These are phyloP conservation scores for Penicillium verhagenii DNA, from an alignment of 495 filamentous ascomycete species.

Conservation along the genomic window DNA sequence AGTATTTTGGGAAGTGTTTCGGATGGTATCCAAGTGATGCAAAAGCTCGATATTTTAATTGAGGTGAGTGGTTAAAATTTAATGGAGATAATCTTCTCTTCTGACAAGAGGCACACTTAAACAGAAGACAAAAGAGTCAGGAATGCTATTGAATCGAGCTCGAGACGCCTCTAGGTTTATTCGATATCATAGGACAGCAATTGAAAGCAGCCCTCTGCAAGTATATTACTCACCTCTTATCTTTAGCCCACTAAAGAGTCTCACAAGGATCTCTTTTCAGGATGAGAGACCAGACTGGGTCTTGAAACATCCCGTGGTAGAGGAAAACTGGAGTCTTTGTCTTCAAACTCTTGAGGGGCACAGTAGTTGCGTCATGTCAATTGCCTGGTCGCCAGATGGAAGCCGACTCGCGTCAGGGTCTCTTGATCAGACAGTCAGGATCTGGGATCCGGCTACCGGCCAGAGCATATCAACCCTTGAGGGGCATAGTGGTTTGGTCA, in stretches of 20 bases:
- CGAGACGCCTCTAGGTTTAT: conserved; percentile 31
- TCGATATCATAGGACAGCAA: conserved; percentile 14
- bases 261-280: conserved; percentile 20
- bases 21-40: conserved; percentile 16
- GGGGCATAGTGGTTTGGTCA: conserved; percentile 7
- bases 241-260: conserved; percentile 27
- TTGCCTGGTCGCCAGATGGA: conserved; percentile 1
- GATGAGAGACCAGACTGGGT: conserved; percentile 16
- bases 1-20: conserved; percentile 27
- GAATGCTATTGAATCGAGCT: conserved; percentile 17
- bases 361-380: not conserved
- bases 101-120: conserved; percentile 7
- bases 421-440: not conserved
- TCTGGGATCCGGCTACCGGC: conserved; percentile 7
- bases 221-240: conserved; percentile 31
- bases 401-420: conserved; percentile 5
- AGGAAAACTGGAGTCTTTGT: conserved; percentile 16
- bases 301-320: conserved; percentile 10
- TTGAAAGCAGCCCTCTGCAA: conserved; percentile 31
- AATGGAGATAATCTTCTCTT: not conserved
- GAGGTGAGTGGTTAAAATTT: conserved; percentile 5
- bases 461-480: conserved; percentile 10
- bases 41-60: conserved; percentile 8
- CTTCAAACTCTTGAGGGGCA: conserved; percentile 9
- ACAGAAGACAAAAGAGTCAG: conserved; percentile 4